Percentiles rank a stretch among this genome's conserved stretches.
These are phyloP conservation scores for Metschnikowia koreensis DNA, from an alignment of 805 yeast genomes.

Conservation along the genomic window DNA sequence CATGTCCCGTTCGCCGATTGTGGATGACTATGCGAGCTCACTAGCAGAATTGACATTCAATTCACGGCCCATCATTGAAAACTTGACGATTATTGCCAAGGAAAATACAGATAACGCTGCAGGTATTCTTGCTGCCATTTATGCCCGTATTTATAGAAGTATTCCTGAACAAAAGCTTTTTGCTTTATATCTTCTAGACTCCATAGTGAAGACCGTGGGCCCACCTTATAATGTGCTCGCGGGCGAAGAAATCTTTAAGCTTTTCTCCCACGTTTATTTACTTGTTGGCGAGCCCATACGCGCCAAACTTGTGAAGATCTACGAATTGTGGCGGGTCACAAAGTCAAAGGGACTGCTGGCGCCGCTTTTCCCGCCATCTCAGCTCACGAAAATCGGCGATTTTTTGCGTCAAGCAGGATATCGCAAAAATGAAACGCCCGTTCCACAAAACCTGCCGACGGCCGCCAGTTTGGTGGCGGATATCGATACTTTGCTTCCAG, in stretches of 20 bases:
- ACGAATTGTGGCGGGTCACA: slow-evolving; percentile 83
- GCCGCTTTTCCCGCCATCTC: slow-evolving; percentile 70
- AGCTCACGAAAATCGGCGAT: slow-evolving; percentile 67
- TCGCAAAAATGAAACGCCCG: slow-evolving; percentile 7
- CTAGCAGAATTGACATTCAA: slow-evolving; percentile 79
- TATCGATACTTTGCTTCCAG: slow-evolving; percentile 38
- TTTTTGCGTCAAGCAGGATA: slow-evolving; percentile 50
- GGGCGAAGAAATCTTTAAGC: slow-evolving; percentile 63
- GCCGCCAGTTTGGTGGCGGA: slow-evolving; percentile 26
- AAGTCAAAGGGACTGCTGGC: slow-evolving; percentile 55
- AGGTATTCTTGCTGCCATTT: slow-evolving; percentile 73
- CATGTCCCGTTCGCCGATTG: slow-evolving; percentile 16
- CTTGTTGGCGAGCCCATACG: slow-evolving; percentile 75
- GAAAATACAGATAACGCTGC: slow-evolving; percentile 79
- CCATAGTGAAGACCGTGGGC: slow-evolving; percentile 88
- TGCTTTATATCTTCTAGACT: slow-evolving; percentile 81
- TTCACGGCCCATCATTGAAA: slow-evolving; percentile 85
- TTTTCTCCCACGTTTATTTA: slow-evolving; percentile 77
- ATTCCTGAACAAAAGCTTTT: slow-evolving; percentile 83
- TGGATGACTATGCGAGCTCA: slow-evolving; percentile 65
- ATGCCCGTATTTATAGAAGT: slow-evolving; percentile 68
- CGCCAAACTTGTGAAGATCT: slow-evolving; percentile 66
- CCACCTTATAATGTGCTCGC: slow-evolving; percentile 82
- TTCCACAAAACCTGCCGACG: slow-evolving; percentile 3
- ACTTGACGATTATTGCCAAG: slow-evolving; percentile 79